These are phyloP conservation scores for Allium fistulosum DNA, from an alignment of 106 monocot genomes.

Conservation along the genomic window DNA sequence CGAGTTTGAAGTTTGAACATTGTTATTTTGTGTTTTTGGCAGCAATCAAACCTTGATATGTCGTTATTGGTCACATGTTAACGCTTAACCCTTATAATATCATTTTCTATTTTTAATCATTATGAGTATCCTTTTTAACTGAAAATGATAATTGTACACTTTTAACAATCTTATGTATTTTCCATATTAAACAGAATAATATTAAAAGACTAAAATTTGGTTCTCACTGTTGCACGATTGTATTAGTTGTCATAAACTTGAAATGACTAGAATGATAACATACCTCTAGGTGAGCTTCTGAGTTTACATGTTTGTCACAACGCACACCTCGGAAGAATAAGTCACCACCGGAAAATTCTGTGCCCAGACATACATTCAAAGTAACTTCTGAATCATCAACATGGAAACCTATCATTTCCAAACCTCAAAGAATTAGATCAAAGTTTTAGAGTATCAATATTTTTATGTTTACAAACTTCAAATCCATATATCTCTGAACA, in stretches of 20 bases:
- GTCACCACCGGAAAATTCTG: constrained; percentile 90
- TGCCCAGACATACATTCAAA: constrained; percentile 92
- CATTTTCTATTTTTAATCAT: no score
- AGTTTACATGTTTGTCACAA: constrained; percentile 92
- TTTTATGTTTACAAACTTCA: background rate
- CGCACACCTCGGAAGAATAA: constrained; percentile 88
- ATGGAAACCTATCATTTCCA: constrained; percentile 66
- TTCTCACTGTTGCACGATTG: no score
- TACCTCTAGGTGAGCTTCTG: constrained; percentile 83
- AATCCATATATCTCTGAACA: background rate
- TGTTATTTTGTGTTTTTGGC: no score
- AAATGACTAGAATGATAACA: constrained; percentile 1
- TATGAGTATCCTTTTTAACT: no score
- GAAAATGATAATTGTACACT: no score
- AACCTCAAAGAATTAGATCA: constrained; percentile 3
- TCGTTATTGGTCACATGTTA: no score
- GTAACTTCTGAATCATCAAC: constrained; percentile 99
- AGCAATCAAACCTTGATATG: no score
- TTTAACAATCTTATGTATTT: no score
- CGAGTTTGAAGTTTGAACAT: no score
- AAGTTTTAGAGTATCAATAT: background rate
- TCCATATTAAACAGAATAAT: no score
- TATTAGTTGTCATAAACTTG: background rate
- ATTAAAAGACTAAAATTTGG: no score
- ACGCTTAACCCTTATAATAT: no score